Evolutionary conservation across 2,329 filamentous ascomycete species (phyloP), one percentile per base, ranked within the genome.

Genomic region (Fusarium sp.): DNA sequence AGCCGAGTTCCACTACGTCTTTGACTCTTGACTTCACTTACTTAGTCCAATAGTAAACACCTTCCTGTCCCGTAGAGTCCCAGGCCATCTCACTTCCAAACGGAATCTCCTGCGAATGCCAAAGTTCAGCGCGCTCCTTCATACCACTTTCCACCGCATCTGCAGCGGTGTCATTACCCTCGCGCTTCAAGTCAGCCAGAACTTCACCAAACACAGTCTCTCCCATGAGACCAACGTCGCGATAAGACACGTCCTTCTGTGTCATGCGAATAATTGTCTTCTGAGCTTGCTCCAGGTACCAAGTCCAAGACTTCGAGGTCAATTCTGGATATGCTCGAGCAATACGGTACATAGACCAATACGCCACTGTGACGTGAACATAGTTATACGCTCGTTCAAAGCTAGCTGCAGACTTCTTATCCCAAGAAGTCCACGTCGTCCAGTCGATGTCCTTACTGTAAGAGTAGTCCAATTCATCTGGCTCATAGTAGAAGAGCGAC

Each of bases 71-170:
- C 0, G 87, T 89, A 0, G 84, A 88, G 60, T 90, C 88, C 88
- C 88, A 90, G 0, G 87, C 84, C 85, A 88, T 87, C 73, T 89
- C 88, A 53, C 85, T 88, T 1, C 87, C 87, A 63, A 84, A 90
- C 0, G 88, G 88, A 7, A 86, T 83, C 10, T 81, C 80, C 54
- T 85, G 77, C 0, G 77, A 78, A n/a, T 84, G 75, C 87, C 88
- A 90, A 2, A 77, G 71, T 5, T 80, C 65, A 2, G 86, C 85
- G 2, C 87, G 82, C 5, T 75, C 75, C 16, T 79, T 80, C 87
- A 89, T 88, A 0, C 78, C 76, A 1, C 73, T 71, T 47, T 83
- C 81, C 4, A 89, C 68, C 1, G 75, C 75, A 4, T 73, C 72
- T 1, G 82, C 84, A 55, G 85, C 75, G 0, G 74, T 66, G 0